phyloP scores from a whole-genome alignment of 106 monocot species.

The Dendrobium huoshanense region DNA sequence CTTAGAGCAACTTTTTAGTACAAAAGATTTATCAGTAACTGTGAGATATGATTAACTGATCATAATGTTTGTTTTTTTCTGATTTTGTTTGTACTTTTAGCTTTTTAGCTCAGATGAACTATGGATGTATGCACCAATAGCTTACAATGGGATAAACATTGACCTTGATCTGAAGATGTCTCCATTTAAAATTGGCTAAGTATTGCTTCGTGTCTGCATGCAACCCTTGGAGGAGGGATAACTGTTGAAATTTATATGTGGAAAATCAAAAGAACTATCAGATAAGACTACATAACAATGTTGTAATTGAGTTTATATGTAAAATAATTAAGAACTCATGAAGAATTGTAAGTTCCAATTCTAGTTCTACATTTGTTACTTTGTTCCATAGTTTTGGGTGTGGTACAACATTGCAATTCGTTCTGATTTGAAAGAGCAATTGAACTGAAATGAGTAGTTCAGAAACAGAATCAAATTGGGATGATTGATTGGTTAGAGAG shows the following conservation, averaged over 20 bases:
- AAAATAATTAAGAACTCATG: not conserved
- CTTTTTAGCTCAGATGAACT: constrained; percentile 75
- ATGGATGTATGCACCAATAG: constrained; percentile 85
- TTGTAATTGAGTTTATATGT: not conserved
- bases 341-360: not conserved
- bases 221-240: not conserved
- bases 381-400: no score
- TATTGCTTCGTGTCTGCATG: not conserved
- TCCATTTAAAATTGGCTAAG: constrained; percentile 3
- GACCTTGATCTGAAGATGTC: constrained; percentile 48
- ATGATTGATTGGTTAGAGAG: no score
- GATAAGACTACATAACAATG: not conserved
- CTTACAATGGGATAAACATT: constrained; percentile 63
- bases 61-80: not conserved
- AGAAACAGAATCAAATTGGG: no score
- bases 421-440: no score
- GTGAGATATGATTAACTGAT: not conserved
- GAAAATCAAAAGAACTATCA: not conserved
- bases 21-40: no score
- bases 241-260: not conserved
- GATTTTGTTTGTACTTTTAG: constrained; percentile 14
- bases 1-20: no score
- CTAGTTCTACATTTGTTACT: not conserved
- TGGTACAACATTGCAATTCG: no score
- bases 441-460: no score